Evolutionary conservation across 257 asterid species (phyloP), one percentile per base, ranked within the genome.

Genomic region (Plectranthus barbatus): DNA sequence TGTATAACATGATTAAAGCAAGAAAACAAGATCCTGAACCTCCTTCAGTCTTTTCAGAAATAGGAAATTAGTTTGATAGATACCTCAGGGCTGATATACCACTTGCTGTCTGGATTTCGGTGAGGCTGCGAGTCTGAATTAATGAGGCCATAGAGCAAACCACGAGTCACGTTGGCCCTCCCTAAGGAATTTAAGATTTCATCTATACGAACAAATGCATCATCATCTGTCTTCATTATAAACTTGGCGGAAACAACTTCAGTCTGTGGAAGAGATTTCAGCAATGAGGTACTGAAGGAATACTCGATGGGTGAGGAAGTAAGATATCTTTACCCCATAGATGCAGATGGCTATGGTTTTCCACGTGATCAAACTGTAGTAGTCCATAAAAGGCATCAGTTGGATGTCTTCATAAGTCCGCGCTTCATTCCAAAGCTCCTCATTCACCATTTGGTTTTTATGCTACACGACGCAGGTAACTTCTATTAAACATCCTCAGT

Each of bases 221-320:
- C 99, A 34, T 93, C 99, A 41, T 93, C 99, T 49, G 97, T 93
- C 95, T 93, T 93, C 99, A 93, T 93, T 26, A 90, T 84, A 76
- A 60, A 93, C 72, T 84, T 86, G 2, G 96, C 88, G 0, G 92
- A 83, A 72, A 90, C 85, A 15, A 77, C 88, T 74, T 93, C 82
- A 4, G 89, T 93, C 97, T 93, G 96, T 79, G 42, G 78, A 84
- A 82, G 70, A 78, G 66, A 79, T 70, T 62, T 67, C 18, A 74
- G 66, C 73, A 81, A 67, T 79, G 70, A 80, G 83, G 68, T 44
- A 57, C 60, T 44, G 69, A 18, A 20, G 56, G 52, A 55, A 67
- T 34, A 45, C 70, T 42, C 33, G 66, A 66, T 44, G 66, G 67
- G 55, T 68, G 37, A 65, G 56, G 71, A 70, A 58, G 80, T 65